Evolutionary conservation across 2,329 filamentous ascomycete genomes (phyloP).

Genomic region (Ustulina deusta): DNA sequence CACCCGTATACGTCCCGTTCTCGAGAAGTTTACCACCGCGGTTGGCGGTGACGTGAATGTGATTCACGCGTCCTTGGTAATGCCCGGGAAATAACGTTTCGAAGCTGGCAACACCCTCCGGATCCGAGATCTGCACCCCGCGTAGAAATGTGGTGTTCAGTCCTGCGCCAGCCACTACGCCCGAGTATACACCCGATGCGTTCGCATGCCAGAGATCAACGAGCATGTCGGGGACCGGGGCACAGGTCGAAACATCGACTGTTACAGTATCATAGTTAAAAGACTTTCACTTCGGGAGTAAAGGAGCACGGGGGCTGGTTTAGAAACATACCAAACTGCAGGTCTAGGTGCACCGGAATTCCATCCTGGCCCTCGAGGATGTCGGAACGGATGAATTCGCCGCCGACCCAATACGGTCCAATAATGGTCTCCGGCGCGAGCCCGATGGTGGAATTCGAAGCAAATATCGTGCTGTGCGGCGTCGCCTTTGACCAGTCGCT

Average conservation of each 20-base stretch:
- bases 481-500: constrained; percentile 40
- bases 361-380: constrained; percentile 52
- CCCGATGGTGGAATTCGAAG: constrained; percentile 41
- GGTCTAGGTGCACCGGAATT: constrained; percentile 53
- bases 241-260: constrained; percentile 52
- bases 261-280: background rate
- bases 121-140: constrained; percentile 58
- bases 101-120: constrained; percentile 57
- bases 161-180: constrained; percentile 51
- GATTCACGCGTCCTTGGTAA: constrained; percentile 56
- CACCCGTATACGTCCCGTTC: constrained; percentile 64
- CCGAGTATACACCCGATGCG: constrained; percentile 57
- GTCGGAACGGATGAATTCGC: constrained; percentile 52
- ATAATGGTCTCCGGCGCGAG: constrained; percentile 45
- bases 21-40: constrained; percentile 52
- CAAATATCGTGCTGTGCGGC: constrained; percentile 41
- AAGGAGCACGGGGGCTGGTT: background rate
- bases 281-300: background rate
- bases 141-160: constrained; percentile 59
- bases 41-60: constrained; percentile 54
- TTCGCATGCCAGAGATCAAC: constrained; percentile 56
- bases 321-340: constrained; percentile 47
- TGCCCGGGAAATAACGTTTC: constrained; percentile 59
- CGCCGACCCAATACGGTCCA: constrained; percentile 48
- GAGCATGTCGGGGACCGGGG: constrained; percentile 49